These are phyloP conservation scores for Hansenula lynferdii DNA, from an alignment of 1,139 yeast genomes.

Conservation along the genomic window DNA sequence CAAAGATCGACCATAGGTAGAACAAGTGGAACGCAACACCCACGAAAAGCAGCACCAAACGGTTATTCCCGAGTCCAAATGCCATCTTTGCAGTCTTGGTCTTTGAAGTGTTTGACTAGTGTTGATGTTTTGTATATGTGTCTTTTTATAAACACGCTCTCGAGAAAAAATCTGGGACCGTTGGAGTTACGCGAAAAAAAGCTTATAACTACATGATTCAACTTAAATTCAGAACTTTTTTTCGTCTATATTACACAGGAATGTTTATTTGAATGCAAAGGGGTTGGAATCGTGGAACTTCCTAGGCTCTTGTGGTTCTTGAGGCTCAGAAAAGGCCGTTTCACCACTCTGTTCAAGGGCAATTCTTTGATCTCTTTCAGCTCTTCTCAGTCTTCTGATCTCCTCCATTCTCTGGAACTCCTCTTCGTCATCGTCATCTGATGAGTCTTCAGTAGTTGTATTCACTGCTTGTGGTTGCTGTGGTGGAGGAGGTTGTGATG, in stretches of 20 bases:
- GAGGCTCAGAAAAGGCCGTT: no score
- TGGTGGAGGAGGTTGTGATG: background rate
- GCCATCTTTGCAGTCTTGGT: no score
- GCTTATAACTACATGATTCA: no score
- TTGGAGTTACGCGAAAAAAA: conserved; percentile 2
- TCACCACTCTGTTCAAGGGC: conserved; percentile 1
- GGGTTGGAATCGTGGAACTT: conserved; percentile 12
- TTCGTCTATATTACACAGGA: background rate
- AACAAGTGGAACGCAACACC: conserved; percentile 88
- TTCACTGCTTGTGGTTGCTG: background rate
- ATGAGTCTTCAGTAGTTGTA: conserved; percentile 6
- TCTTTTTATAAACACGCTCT: background rate
- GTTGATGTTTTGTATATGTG: background rate
- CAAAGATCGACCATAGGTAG: conserved; percentile 95
- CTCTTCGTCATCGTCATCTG: conserved; percentile 21
- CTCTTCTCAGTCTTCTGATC: conserved; percentile 17
- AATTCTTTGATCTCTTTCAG: conserved; percentile 18
- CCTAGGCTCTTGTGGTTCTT: background rate
- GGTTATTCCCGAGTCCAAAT: conserved; percentile 3
- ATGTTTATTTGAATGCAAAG: conserved; percentile 5
- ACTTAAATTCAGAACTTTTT: no score
- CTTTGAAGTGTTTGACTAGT: no score
- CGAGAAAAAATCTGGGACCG: background rate
- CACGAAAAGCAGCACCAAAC: conserved; percentile 45
- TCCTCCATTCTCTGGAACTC: conserved; percentile 21